These are phyloP conservation scores for Clonostachys rhizophaga DNA, from an alignment of 2,329 filamentous ascomycete genomes.

Conservation along the genomic window DNA sequence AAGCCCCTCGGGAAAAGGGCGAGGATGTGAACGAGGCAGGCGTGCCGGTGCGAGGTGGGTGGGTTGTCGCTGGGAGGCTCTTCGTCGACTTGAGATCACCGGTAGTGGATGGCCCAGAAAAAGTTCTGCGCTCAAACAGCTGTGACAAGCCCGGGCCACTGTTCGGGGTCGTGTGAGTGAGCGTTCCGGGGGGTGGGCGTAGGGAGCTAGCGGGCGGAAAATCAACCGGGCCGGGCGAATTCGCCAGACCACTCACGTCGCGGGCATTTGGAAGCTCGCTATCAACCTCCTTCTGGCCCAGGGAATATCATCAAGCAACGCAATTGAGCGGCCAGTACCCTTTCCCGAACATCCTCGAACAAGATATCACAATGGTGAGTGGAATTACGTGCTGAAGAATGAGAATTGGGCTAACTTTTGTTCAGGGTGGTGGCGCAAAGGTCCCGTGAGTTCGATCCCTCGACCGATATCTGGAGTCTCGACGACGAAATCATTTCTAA, in stretches of 20 bases:
- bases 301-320: constrained; percentile 7
- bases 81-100: neutral
- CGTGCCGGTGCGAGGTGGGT: too few relatives aligned
- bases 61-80: constrained; percentile 1
- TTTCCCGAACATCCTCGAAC: constrained; percentile 23
- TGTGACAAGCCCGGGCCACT: too few relatives aligned
- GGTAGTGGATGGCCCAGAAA: too few relatives aligned
- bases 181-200: neutral
- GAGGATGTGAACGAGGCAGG: too few relatives aligned
- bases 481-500: constrained; percentile 9
- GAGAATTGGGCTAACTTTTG: neutral
- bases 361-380: constrained; percentile 50
- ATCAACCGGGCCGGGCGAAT: neutral
- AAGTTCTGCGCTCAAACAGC: too few relatives aligned
- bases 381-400: too few relatives aligned
- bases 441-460: constrained; percentile 41
- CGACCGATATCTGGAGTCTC: constrained; percentile 2
- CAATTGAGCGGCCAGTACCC: constrained; percentile 17
- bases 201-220: neutral
- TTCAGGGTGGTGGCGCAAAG: constrained; percentile 70
- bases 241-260: neutral
- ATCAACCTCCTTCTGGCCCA: neutral
- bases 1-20: neutral
- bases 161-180: neutral
- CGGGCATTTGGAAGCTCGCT: constrained; percentile 3